phyloP scores from a whole-genome alignment of 768 basidiomycete species.

The Kwoniella botswanensis region DNA sequence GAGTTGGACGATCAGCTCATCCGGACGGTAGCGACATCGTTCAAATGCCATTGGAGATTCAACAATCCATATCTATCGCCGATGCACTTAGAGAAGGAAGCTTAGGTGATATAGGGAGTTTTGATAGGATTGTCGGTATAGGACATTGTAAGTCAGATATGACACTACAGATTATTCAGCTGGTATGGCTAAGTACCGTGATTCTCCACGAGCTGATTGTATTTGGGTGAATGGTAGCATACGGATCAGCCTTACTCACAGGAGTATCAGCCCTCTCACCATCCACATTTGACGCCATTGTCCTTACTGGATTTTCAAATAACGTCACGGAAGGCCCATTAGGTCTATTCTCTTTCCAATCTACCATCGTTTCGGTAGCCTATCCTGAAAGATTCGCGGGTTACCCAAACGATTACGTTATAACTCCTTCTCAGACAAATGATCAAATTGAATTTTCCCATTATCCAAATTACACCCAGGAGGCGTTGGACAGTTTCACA shows the following conservation, averaged over 20 bases:
- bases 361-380: conserved; percentile 38
- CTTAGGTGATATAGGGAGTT: conserved; percentile 25
- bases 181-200: not conserved
- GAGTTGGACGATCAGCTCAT: conserved; percentile 42
- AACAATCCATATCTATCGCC: conserved; percentile 39
- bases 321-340: conserved; percentile 41
- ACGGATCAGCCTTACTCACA: conserved; percentile 27
- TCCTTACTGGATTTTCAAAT: conserved; percentile 45
- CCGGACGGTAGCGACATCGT: conserved; percentile 44
- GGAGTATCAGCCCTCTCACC: conserved; percentile 28
- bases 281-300: conserved; percentile 27
- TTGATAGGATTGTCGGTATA: conserved; percentile 39
- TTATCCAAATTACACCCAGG: conserved; percentile 41
- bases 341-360: conserved; percentile 31
- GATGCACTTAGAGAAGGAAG: conserved; percentile 29
- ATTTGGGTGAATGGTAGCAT: conserved; percentile 13
- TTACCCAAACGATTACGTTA: conserved; percentile 38
- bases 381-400: conserved; percentile 36
- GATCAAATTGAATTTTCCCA: conserved; percentile 41
- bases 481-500: conserved; percentile 34
- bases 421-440: conserved; percentile 27
- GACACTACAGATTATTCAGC: too few relatives aligned
- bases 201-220: not conserved
- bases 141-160: conserved; percentile 34
- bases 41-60: conserved; percentile 44